Evolutionary conservation across 2,329 filamentous ascomycete genomes (phyloP).

Genomic region (Stemphylium vesicarium): DNA sequence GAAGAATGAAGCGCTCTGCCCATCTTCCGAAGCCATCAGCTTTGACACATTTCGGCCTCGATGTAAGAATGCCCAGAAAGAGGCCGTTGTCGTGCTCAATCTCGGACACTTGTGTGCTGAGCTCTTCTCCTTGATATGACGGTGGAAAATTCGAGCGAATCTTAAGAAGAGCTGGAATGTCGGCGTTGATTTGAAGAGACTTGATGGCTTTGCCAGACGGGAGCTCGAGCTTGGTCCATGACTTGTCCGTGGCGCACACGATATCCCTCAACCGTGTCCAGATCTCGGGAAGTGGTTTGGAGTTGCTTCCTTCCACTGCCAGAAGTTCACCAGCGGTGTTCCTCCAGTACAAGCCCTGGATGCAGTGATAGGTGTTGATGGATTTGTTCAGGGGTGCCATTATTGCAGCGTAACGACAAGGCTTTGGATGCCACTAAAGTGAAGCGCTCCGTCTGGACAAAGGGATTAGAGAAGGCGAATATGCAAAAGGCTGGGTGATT

Average conservation of each 20-base stretch:
- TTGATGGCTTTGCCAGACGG: slow-evolving; percentile 36
- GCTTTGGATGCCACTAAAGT: slow-evolving; percentile 8
- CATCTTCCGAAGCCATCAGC: slow-evolving; percentile 32
- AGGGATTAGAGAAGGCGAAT: slow-evolving; percentile 13
- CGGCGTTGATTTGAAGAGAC: slow-evolving; percentile 23
- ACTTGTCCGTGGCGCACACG: slow-evolving; percentile 21
- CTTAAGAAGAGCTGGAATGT: slow-evolving; percentile 24
- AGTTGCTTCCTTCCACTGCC: slow-evolving; percentile 33
- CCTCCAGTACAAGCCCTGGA: slow-evolving; percentile 40
- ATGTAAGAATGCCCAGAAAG: slow-evolving; percentile 30
- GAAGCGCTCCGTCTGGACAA: slow-evolving; percentile 14
- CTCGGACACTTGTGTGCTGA: slow-evolving; percentile 29
- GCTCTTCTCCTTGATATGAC: slow-evolving; percentile 24
- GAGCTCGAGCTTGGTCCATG: slow-evolving; percentile 24
- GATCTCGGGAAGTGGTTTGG: slow-evolving; percentile 23
- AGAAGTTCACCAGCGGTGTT: slow-evolving; percentile 30
- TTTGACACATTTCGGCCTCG: slow-evolving; percentile 30
- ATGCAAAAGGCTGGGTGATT: slow-evolving; percentile 15
- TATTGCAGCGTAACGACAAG: slow-evolving; percentile 17
- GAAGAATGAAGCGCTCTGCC: slow-evolving; percentile 38
- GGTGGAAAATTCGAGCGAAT: slow-evolving; percentile 36
- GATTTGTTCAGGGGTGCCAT: slow-evolving; percentile 41
- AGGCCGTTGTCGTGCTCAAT: slow-evolving; percentile 30
- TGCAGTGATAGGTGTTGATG: slow-evolving; percentile 35
- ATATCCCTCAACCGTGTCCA: slow-evolving; percentile 29